These are phyloP conservation scores for Neophaeococcomyces aloes DNA, from an alignment of 2,329 filamentous ascomycete genomes.

Conservation along the genomic window DNA sequence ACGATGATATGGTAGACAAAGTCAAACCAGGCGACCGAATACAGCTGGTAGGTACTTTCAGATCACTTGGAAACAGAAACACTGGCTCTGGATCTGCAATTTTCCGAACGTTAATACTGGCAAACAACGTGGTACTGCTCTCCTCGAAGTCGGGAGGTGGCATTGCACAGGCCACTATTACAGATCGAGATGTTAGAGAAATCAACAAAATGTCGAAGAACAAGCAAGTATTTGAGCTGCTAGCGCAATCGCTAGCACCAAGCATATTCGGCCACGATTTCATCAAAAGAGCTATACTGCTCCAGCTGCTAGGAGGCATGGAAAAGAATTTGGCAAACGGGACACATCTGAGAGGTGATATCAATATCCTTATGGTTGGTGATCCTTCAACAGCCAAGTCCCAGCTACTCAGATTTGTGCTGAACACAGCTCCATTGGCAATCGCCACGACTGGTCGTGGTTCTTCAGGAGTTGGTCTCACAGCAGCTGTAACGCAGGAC, in stretches of 20 bases:
- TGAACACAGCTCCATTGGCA: conserved; percentile 90
- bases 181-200: conserved; percentile 93
- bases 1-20: conserved; percentile 89
- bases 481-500: conserved; percentile 88
- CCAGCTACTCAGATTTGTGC: conserved; percentile 89
- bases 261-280: conserved; percentile 96
- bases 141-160: conserved; percentile 95
- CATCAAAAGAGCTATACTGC: conserved; percentile 92
- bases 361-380: conserved; percentile 98
- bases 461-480: conserved; percentile 94
- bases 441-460: conserved; percentile 96
- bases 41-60: conserved; percentile 91
- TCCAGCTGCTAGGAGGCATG: conserved; percentile 90
- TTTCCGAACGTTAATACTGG: conserved; percentile 87
- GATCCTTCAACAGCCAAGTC: conserved; percentile 98
- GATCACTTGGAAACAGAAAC: conserved; percentile 89
- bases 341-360: conserved; percentile 93
- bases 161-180: conserved; percentile 82
- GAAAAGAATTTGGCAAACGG: conserved; percentile 99
- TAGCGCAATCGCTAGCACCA: conserved; percentile 87
- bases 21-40: conserved; percentile 94
- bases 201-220: conserved; percentile 98
- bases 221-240: conserved; percentile 79
- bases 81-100: conserved; percentile 80
- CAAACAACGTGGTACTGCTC: conserved; percentile 88